Evolutionary conservation across 1,284 basidiomycete species (phyloP).

Genomic region (Ceratobasidium papillatum): DNA sequence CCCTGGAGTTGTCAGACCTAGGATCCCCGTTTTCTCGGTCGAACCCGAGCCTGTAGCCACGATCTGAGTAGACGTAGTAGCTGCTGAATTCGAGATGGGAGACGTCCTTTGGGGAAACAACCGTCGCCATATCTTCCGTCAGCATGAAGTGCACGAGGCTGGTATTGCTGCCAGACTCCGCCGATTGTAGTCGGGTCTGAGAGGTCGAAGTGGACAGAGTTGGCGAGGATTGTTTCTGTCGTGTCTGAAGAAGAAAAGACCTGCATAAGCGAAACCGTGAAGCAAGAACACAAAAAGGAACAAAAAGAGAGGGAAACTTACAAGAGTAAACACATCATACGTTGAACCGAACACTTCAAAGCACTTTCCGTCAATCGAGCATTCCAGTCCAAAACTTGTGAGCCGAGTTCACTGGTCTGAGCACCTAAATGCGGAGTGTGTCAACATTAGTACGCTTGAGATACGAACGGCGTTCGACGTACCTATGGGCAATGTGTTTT

Average conservation of each 20-base stretch:
- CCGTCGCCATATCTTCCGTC: neutral
- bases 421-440: neutral
- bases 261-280: too few species aligned
- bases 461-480: constrained; percentile 35
- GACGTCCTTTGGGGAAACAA: neutral
- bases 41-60: neutral
- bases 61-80: neutral
- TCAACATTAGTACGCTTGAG: neutral
- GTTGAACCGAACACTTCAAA: neutral
- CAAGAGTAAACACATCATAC: neutral
- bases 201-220: neutral
- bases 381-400: constrained; percentile 4
- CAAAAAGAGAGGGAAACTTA: neutral
- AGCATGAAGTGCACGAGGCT: neutral
- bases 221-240: neutral
- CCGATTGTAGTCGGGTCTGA: neutral
- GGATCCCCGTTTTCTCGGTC: neutral
- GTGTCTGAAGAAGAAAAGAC: constrained; percentile 23
- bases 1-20: too few species aligned
- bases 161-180: neutral
- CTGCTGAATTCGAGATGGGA: neutral
- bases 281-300: neutral
- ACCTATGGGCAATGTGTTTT: constrained; percentile 61
- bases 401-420: neutral
- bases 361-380: neutral